Evolutionary conservation across 805 yeast genomes (phyloP).

Genomic region (Pichia phayaonensis): DNA sequence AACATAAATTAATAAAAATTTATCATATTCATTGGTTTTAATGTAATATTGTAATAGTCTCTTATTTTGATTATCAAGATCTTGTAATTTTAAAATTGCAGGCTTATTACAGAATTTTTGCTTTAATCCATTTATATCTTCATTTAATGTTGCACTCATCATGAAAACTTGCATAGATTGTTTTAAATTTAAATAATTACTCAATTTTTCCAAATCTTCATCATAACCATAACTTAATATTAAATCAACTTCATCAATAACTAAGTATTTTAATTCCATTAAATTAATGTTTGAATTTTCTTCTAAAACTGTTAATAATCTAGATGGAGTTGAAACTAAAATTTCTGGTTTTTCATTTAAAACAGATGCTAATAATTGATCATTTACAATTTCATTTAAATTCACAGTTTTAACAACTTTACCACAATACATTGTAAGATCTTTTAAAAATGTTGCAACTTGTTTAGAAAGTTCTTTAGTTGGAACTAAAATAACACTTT

Average conservation of each 20-base stretch:
- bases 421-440: constrained; percentile 64
- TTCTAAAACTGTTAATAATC: constrained; percentile 50
- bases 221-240: constrained; percentile 84
- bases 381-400: constrained; percentile 53
- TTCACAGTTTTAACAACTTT: constrained; percentile 59
- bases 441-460: constrained; percentile 62
- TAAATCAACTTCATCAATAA: constrained; percentile 93
- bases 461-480: constrained; percentile 88
- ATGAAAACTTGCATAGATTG: constrained; percentile 79
- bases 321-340: constrained; percentile 80
- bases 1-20: constrained; percentile 83
- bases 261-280: constrained; percentile 56
- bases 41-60: constrained; percentile 81
- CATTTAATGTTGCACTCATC: constrained; percentile 94
- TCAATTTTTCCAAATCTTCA: constrained; percentile 68
- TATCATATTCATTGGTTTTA: constrained; percentile 81
- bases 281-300: constrained; percentile 40
- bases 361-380: constrained; percentile 62
- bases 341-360: constrained; percentile 72
- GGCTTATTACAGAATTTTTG: constrained; percentile 73
- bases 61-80: constrained; percentile 42
- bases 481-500: constrained; percentile 78
- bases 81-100: constrained; percentile 74
- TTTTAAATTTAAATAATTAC: constrained; percentile 57
- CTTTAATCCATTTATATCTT: constrained; percentile 74